Evolutionary conservation across 2,329 filamentous ascomycete genomes (phyloP).

Genomic region (Aureobasidium lini): DNA sequence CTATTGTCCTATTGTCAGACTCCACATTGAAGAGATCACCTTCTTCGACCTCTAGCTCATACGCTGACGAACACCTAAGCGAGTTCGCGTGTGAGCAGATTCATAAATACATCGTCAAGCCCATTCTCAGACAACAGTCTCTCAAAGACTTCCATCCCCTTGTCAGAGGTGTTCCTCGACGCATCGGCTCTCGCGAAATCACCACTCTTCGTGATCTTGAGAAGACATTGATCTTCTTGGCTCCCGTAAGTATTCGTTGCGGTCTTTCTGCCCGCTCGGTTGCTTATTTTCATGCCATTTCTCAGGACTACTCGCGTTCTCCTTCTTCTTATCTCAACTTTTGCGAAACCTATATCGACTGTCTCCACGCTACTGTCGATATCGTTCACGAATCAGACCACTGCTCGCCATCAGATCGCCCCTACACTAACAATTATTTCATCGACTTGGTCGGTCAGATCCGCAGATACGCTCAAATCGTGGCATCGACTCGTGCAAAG

Average conservation of each 20-base stretch:
- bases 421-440: slow-evolving; percentile 94
- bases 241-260: slow-evolving; percentile 69
- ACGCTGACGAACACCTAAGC: slow-evolving; percentile 55
- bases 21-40: slow-evolving; percentile 1
- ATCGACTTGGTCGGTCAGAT: slow-evolving; percentile 84
- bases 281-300: slow-evolving; percentile 54
- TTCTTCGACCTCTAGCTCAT: slow-evolving; percentile 15
- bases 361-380: slow-evolving; percentile 82
- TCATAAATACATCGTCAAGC: slow-evolving; percentile 68
- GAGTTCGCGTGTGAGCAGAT: slow-evolving; percentile 68
- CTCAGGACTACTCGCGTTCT: slow-evolving; percentile 65
- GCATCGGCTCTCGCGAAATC: slow-evolving; percentile 78
- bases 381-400: slow-evolving; percentile 81
- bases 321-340: slow-evolving; percentile 77
- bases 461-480: slow-evolving; percentile 76
- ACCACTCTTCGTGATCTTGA: slow-evolving; percentile 88
- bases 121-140: slow-evolving; percentile 64
- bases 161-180: slow-evolving; percentile 67
- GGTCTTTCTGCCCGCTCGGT: slow-evolving; percentile 52
- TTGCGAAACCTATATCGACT: slow-evolving; percentile 82
- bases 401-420: slow-evolving; percentile 73
- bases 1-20: slow-evolving; percentile 8
- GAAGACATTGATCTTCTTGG: slow-evolving; percentile 84
- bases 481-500: slow-evolving; percentile 66
- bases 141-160: slow-evolving; percentile 77